Evolutionary conservation across 2,329 filamentous ascomycete species (phyloP).

Genomic region (Pseudonectria foliicola): DNA sequence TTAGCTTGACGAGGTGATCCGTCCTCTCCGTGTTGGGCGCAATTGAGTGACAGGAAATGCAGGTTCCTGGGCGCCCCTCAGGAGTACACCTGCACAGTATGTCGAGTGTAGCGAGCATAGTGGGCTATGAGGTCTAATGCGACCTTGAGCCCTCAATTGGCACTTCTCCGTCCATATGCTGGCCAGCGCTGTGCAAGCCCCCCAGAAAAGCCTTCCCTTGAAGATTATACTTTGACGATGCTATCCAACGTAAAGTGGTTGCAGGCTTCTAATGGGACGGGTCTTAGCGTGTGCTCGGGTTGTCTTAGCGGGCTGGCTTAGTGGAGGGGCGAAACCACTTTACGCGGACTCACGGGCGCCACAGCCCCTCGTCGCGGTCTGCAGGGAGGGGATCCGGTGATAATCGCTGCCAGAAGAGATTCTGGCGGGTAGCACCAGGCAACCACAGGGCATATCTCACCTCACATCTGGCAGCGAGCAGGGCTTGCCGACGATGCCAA

Average conservation of each 20-base stretch:
- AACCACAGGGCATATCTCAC: constrained; percentile 19
- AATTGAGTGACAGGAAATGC: constrained; percentile 10
- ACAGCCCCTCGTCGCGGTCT: constrained; percentile 22
- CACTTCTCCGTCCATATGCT: no score
- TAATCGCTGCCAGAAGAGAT: constrained; percentile 16
- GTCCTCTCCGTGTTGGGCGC: constrained; percentile 9
- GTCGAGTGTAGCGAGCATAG: no score
- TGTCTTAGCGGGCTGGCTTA: constrained; percentile 9
- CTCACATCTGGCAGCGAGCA: background rate
- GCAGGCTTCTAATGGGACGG: constrained; percentile 1
- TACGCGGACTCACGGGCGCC: constrained; percentile 20
- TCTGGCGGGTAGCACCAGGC: constrained; percentile 22
- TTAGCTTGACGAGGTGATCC: constrained; percentile 15
- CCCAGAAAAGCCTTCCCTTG: no score
- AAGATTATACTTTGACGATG: no score
- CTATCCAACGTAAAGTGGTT: background rate
- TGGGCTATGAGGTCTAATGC: no score
- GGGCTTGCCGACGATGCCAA: background rate
- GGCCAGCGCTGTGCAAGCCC: no score
- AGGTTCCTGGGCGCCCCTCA: background rate
- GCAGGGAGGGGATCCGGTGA: constrained; percentile 5
- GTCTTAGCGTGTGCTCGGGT: constrained; percentile 12
- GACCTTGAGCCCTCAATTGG: no score
- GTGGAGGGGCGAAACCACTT: constrained; percentile 20
- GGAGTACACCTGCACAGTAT: background rate